phyloP scores from a whole-genome alignment of 1,139 yeast species.

The Blastobotrys apis region DNA sequence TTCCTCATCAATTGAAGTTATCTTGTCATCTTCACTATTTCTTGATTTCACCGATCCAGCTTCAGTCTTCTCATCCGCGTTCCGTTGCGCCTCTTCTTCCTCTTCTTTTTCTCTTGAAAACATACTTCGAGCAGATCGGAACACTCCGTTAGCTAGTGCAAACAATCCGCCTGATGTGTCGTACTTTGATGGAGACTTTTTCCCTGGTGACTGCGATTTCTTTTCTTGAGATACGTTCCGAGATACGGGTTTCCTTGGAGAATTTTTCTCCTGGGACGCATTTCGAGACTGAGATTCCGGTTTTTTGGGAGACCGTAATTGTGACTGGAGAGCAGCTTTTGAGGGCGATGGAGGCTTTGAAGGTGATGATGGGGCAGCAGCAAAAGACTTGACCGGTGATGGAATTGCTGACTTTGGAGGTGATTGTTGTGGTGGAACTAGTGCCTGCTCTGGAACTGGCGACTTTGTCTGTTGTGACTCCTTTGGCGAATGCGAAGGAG shows the following conservation, averaged over 20 bases:
- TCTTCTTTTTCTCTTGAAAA: background rate
- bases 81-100: background rate
- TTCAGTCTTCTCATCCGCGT: background rate
- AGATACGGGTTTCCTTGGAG: too few species aligned
- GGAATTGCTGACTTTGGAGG: too few species aligned
- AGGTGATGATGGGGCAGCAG: background rate
- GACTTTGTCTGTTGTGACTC: background rate
- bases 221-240: background rate
- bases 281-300: background rate
- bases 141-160: conserved; percentile 7
- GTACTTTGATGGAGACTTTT: background rate
- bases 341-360: conserved; percentile 1
- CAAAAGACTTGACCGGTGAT: too few species aligned
- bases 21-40: background rate
- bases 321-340: background rate
- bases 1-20: background rate
- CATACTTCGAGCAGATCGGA: conserved; percentile 3
- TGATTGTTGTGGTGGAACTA: background rate
- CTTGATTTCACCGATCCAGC: too few species aligned
- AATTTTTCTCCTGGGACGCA: background rate
- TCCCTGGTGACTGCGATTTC: background rate
- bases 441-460: background rate
- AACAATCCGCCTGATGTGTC: background rate
- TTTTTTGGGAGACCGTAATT: background rate
- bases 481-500: background rate